phyloP scores from a whole-genome alignment of 2,329 filamentous ascomycete genomes.

The Lizonia empirigonia region DNA sequence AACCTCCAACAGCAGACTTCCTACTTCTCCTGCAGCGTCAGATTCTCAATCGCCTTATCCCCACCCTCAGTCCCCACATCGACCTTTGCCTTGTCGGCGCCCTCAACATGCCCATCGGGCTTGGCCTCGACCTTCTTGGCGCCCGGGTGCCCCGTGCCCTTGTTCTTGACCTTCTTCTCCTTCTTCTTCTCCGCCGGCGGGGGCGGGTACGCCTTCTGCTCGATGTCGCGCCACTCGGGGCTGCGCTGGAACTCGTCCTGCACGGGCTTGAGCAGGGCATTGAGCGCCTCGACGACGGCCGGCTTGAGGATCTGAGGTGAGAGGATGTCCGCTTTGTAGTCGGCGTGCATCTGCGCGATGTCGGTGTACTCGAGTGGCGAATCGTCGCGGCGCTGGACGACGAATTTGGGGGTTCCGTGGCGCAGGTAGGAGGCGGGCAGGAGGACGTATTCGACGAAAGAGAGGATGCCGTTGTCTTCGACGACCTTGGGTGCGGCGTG shows the following conservation, averaged over 20 bases:
- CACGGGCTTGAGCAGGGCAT: conserved; percentile 77
- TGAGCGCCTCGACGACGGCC: conserved; percentile 76
- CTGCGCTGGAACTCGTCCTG: conserved; percentile 72
- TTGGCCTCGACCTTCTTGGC: conserved; percentile 49
- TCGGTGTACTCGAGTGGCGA: conserved; percentile 81
- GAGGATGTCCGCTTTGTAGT: conserved; percentile 81
- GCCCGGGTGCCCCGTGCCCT: conserved; percentile 67
- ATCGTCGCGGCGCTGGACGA: conserved; percentile 69
- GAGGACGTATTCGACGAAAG: conserved; percentile 85
- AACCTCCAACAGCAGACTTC: neutral
- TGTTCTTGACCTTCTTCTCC: conserved; percentile 76
- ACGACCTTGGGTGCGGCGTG: conserved; percentile 75
- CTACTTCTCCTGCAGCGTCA: conserved; percentile 37
- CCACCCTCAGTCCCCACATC: conserved; percentile 49
- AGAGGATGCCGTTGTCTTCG: conserved; percentile 85
- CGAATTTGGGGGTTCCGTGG: conserved; percentile 63
- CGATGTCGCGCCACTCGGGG: conserved; percentile 79
- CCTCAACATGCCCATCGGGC: conserved; percentile 54
- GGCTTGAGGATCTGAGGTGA: conserved; percentile 87
- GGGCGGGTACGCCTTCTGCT: conserved; percentile 81
- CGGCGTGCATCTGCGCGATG: conserved; percentile 75
- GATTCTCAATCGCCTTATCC: conserved; percentile 39
- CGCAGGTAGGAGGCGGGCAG: conserved; percentile 75
- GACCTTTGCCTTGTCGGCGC: conserved; percentile 49
- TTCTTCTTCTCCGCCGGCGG: conserved; percentile 64